Evolutionary conservation across 176 grass and related monocot species (phyloP), one percentile per base, ranked within the genome.

Genomic region (Alopecurus myosuroides): DNA sequence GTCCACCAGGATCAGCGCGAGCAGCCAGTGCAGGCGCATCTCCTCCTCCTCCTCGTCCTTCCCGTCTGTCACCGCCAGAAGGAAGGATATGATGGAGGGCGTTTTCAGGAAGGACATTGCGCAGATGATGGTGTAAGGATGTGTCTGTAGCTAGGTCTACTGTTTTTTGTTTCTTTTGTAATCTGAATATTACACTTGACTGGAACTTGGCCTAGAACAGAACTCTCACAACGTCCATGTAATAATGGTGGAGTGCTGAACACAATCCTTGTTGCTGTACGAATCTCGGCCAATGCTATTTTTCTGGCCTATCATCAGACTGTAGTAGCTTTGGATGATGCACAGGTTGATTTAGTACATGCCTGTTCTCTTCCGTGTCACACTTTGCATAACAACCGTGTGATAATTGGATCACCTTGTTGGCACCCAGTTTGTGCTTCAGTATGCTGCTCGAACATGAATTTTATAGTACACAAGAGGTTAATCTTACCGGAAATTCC

Each of bases 51-150:
- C 79, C 70, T 84, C 76, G 2, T 33, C 79, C 1, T 80, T 81
- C 77, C 63, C 69, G 57, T 84, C 72, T 4, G 45, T 83, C 82
- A 56, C 80, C 23, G 69, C 23, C 6, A 85, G 84, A 70, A 88
- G 88, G 85, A 91, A 78, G 82, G 83, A 76, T 28, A 46, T 92
- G 29, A 66, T 90, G 22, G 77, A 90, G 48, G 63, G 91, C 5
- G 84, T 98, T 88, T 88, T 98, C 53, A 89, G 93, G 50, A 90
- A 98, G 74, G 97, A 98, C 88, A 94, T 98, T 81, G 91, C 88
- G 0, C 89, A 94, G 60, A 88, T 93, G 76, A 92, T 98, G 93
- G 86, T 74, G 81, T 89, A 66, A 79, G 42, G 74, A 37, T 44
- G 28, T 48, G 10, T 18, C 39, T 72, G 11, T 72, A 72, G 69